Evolutionary conservation across 495 filamentous ascomycete species (phyloP).

Genomic region (Hyphodiscus hymeniophilus): DNA sequence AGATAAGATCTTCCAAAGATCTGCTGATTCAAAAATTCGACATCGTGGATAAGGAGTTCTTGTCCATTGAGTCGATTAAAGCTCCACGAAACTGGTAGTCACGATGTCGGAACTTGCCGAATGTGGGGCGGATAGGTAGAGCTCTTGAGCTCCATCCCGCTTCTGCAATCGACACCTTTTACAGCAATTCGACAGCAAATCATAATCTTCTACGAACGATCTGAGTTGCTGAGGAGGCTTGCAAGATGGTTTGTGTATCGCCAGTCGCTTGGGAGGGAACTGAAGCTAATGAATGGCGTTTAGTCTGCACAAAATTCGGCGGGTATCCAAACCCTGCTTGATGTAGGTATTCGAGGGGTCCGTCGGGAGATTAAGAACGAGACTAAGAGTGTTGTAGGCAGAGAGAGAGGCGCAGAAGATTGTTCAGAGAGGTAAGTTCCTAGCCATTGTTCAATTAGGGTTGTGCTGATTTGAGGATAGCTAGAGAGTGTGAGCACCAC

Average conservation of each 20-base stretch:
- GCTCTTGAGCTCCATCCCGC: background rate
- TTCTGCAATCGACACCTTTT: background rate
- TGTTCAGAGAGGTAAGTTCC: conserved; percentile 77
- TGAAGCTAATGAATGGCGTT: conserved; percentile 8
- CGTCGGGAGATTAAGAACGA: background rate
- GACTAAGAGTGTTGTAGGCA: conserved; percentile 48
- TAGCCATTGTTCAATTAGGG: background rate
- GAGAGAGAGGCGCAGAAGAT: conserved; percentile 99
- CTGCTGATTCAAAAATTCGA: too few relatives aligned
- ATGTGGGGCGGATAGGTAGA: background rate
- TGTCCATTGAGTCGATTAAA: background rate
- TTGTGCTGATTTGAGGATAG: conserved; percentile 26
- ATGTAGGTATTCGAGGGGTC: conserved; percentile 62
- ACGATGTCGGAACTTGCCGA: background rate
- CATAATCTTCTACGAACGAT: background rate
- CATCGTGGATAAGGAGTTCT: too few relatives aligned
- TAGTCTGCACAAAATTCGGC: conserved; percentile 97
- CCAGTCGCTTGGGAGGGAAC: background rate
- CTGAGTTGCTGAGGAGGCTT: conserved; percentile 3
- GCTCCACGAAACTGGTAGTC: background rate
- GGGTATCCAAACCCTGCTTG: conserved; percentile 96
- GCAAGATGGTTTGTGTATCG: conserved; percentile 18
- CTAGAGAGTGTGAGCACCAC: conserved; percentile 59
- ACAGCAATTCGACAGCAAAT: background rate
- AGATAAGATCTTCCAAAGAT: too few relatives aligned